Evolutionary conservation across 2,329 filamentous ascomycete genomes (phyloP), one percentile per base, ranked within the genome.

Genomic region (Cladophialophora immunda): DNA sequence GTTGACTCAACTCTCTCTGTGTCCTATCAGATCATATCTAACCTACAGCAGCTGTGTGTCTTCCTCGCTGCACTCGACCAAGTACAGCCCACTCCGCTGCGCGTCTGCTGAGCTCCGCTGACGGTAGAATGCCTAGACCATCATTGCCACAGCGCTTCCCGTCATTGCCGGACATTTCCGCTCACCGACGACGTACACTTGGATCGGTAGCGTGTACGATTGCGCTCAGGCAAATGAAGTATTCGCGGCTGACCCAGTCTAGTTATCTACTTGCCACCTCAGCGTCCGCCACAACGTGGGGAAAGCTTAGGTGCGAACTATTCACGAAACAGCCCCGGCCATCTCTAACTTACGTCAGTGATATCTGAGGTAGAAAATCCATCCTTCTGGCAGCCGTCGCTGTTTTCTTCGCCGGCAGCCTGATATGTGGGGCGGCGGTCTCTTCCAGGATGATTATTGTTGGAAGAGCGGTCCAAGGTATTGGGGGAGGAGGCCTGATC

Each of bases 91-190:
- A n/a, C n/a, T n/a, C n/a, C n/a, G n/a, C n/a, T n/a, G n/a, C n/a
- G n/a, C n/a, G n/a, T n/a, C n/a, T n/a, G n/a, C n/a, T n/a, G n/a
- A n/a, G n/a, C n/a, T n/a, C n/a, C n/a, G n/a, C n/a, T n/a, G n/a
- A n/a, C n/a, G n/a, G n/a, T n/a, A n/a, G n/a, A n/a, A n/a, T n/a
- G n/a, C n/a, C n/a, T n/a, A n/a, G n/a, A 88, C 87, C 0, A 89
- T 89, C 69, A 81, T 89, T 61, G 86, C 87, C 0, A 89, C 87
- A 3, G 86, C 87, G 2, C 78, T 89, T 0, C 87, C 87, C 0
- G 88, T 86, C 0, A 89, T 89, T 60, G 81, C 82, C 17, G 80
- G 83, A 67, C 77, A 85, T 36, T 86, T 87, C 72, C 76, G 84
- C 19, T 84, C 82, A 4, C 11, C 19, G 8, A 77, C 80, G 3